phyloP scores from a whole-genome alignment of 345 rosid genomes.

The Trapa bicornis region DNA sequence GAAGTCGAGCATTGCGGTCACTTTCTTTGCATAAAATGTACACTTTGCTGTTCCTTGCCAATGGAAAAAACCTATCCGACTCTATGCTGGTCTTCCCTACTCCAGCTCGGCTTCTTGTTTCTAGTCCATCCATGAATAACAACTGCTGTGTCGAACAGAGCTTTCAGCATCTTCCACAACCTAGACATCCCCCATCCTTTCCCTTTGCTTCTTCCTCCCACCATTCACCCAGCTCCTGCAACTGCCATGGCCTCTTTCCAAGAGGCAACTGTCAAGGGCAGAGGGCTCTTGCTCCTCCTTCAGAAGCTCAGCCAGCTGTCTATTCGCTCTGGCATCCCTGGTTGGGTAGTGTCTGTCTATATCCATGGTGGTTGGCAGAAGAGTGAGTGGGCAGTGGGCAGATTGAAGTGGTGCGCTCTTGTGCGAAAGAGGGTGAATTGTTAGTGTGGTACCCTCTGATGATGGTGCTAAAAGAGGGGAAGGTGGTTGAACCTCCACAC shows the following conservation, averaged over 20 bases:
- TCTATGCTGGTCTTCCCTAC: conserved; percentile 7
- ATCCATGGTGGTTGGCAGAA: conserved; percentile 1
- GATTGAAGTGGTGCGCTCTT: not conserved
- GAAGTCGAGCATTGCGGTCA: not conserved
- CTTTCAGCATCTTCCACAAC: conserved; percentile 18
- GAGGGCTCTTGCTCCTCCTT: conserved; percentile 55
- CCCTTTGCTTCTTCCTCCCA: conserved; percentile 10
- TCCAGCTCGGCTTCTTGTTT: conserved; percentile 11
- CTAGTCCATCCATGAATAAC: conserved; percentile 10
- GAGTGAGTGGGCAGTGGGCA: not conserved
- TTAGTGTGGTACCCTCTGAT: not conserved
- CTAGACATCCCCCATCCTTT: conserved; percentile 11
- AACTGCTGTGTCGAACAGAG: conserved; percentile 15
- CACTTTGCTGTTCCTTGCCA: not conserved
- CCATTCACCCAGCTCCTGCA: conserved; percentile 4
- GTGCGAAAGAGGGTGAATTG: conserved; percentile 3
- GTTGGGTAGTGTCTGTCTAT: not conserved
- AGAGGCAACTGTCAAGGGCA: conserved; percentile 25
- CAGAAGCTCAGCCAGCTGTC: conserved; percentile 39
- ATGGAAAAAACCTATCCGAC: not conserved
- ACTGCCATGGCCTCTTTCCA: conserved; percentile 23
- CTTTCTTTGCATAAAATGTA: not conserved
- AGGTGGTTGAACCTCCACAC: conserved; percentile 5
- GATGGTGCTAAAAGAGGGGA: conserved; percentile 12
- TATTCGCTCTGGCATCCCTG: conserved; percentile 8